Evolutionary conservation across 768 basidiomycete species (phyloP).

Genomic region (Suillus tomentosus): DNA sequence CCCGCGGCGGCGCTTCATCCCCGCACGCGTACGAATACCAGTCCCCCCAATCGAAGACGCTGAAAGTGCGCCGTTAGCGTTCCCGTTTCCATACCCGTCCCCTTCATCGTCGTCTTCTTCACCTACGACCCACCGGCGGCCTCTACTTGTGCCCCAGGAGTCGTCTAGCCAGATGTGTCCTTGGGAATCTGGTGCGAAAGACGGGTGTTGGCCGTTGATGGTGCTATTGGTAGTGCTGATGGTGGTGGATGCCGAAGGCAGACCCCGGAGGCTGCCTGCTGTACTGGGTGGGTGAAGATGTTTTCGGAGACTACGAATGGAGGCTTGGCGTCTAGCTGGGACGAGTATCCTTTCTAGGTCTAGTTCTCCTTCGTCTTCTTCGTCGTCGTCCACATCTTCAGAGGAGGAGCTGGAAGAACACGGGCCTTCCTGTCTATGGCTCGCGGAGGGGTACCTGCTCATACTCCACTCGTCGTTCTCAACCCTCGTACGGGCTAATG

Average conservation of each 20-base stretch:
- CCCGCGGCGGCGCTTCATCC: slow-evolving; percentile 32
- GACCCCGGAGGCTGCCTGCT: slow-evolving; percentile 17
- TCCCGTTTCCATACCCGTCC: slow-evolving; percentile 24
- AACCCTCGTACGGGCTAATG: slow-evolving; percentile 57
- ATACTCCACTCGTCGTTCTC: slow-evolving; percentile 60
- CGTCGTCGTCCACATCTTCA: slow-evolving; percentile 38
- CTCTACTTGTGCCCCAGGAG: slow-evolving; percentile 24
- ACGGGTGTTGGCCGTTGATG: slow-evolving; percentile 18
- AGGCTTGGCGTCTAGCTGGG: slow-evolving; percentile 71
- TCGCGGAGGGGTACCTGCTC: slow-evolving; percentile 31
- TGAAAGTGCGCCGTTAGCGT: slow-evolving; percentile 20
- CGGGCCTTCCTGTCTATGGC: slow-evolving; percentile 11
- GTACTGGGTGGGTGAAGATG: slow-evolving; percentile 45
- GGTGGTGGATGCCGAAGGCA: slow-evolving; percentile 19
- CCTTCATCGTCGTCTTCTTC: slow-evolving; percentile 32
- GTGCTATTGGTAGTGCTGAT: slow-evolving; percentile 8
- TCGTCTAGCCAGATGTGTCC: slow-evolving; percentile 22
- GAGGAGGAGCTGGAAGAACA: slow-evolving; percentile 27
- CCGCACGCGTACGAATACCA: slow-evolving; percentile 16
- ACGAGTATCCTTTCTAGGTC: slow-evolving; percentile 68
- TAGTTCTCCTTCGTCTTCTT: slow-evolving; percentile 59
- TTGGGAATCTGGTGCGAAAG: slow-evolving; percentile 14
- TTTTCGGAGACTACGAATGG: slow-evolving; percentile 69
- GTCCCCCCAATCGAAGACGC: slow-evolving; percentile 19
- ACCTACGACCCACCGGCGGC: slow-evolving; percentile 29